phyloP scores from a whole-genome alignment of 441 rosid species.

The Biscutella laevigata region DNA sequence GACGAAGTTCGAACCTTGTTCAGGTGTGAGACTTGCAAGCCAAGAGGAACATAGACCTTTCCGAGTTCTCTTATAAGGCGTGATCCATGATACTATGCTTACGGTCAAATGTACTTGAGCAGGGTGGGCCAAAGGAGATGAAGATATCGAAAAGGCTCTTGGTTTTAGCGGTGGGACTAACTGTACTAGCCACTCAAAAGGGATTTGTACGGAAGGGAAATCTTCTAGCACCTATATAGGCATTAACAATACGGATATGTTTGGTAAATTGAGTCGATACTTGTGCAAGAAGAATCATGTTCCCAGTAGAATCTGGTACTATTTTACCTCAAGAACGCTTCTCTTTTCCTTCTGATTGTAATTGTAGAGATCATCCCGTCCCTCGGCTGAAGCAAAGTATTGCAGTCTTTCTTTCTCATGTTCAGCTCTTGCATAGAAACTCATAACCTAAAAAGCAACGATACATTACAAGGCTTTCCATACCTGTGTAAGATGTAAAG shows the following conservation, averaged over 20 bases:
- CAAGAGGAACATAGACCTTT: constrained; percentile 82
- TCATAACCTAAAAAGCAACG: constrained; percentile 76
- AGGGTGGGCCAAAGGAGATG: constrained; percentile 75
- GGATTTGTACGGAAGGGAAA: constrained; percentile 87
- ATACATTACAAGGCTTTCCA: no score
- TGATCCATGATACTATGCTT: constrained; percentile 72
- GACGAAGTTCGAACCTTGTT: constrained; percentile 38
- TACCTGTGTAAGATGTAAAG: background rate
- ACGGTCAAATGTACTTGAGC: constrained; percentile 82
- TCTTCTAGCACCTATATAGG: constrained; percentile 68
- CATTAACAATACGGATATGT: constrained; percentile 21
- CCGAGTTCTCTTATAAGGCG: constrained; percentile 72
- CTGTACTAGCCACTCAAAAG: constrained; percentile 93
- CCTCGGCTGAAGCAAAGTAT: constrained; percentile 87
- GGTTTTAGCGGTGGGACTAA: constrained; percentile 78
- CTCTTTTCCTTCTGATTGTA: constrained; percentile 90
- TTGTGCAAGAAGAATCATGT: constrained; percentile 5
- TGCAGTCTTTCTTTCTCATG: constrained; percentile 83
- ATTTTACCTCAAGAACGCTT: constrained; percentile 77
- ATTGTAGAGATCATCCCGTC: constrained; percentile 86
- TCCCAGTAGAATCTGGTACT: background rate
- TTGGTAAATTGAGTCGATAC: background rate
- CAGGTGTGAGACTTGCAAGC: constrained; percentile 74
- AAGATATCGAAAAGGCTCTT: constrained; percentile 86
- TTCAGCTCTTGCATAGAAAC: constrained; percentile 68